Conservation (phyloP, 1,139 yeast genomes). For the Pichia sp. region DNA sequence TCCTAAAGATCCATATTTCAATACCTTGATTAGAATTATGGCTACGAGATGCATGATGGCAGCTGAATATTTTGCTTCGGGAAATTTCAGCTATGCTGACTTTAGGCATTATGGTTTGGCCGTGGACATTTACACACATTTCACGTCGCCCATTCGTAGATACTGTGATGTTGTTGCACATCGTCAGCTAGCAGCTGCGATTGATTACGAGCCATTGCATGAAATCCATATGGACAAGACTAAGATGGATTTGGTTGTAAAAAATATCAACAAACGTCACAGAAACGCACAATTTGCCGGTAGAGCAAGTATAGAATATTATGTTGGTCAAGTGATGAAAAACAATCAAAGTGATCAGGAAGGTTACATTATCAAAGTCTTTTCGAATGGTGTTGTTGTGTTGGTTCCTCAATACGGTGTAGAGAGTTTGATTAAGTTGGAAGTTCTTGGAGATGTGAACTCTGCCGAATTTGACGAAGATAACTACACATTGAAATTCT, state of each 20-base stretch:
- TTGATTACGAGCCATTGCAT: slow-evolving; percentile 83
- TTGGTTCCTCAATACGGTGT: slow-evolving; percentile 97
- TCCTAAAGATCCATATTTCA: slow-evolving; percentile 80
- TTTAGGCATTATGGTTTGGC: slow-evolving; percentile 97
- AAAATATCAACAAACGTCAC: slow-evolving; percentile 88
- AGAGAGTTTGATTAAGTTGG: slow-evolving; percentile 85
- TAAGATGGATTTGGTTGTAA: slow-evolving; percentile 85
- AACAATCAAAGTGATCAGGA: slow-evolving; percentile 67
- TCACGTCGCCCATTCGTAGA: slow-evolving; percentile 97
- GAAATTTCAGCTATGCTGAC: slow-evolving; percentile 89
- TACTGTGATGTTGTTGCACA: slow-evolving; percentile 98
- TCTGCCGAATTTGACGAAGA: slow-evolving; percentile 75
- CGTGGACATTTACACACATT: slow-evolving; percentile 95
- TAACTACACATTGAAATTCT: slow-evolving; percentile 61
- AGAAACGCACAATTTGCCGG: slow-evolving; percentile 99
- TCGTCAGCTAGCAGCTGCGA: slow-evolving; percentile 95
- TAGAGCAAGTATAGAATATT: slow-evolving; percentile 94
- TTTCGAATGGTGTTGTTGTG: slow-evolving; percentile 91
- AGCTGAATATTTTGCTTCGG: slow-evolving; percentile 94
- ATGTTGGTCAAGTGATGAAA: slow-evolving; percentile 96
- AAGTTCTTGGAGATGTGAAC: slow-evolving; percentile 62
- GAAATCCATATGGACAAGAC: slow-evolving; percentile 80
- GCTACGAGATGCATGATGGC: slow-evolving; percentile 99
- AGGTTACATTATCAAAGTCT: slow-evolving; percentile 88
- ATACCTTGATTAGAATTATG: slow-evolving; percentile 91